Percentiles rank a stretch among this genome's conserved stretches.
phyloP scores from a whole-genome alignment of 148 eudicot genomes.

The Vaccinium darrowii region DNA sequence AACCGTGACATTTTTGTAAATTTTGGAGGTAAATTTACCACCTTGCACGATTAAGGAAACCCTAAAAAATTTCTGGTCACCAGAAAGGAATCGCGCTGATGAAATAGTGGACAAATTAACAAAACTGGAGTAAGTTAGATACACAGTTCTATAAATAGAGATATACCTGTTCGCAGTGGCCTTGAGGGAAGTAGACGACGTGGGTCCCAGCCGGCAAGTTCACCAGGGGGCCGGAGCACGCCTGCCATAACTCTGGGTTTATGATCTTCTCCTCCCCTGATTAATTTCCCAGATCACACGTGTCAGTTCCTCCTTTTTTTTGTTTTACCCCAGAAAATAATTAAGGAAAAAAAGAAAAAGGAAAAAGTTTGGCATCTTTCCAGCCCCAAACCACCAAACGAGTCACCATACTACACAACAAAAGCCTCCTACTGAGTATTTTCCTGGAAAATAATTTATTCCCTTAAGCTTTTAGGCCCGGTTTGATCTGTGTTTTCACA shows the following conservation, averaged over 20 bases:
- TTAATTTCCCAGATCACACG: neutral
- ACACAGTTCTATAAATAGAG: neutral
- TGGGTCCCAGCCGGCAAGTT: conserved; percentile 94
- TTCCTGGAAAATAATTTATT: neutral
- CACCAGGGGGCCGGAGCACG: conserved; percentile 95
- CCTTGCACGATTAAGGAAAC: conserved; percentile 2
- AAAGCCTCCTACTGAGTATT: neutral
- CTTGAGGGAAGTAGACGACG: conserved; percentile 96
- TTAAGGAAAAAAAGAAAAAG: neutral
- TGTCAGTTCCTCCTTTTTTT: conserved; percentile 17
- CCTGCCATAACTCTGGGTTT: conserved; percentile 92
- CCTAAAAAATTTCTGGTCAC: neutral
- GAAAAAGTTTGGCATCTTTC: neutral
- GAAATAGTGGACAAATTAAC: neutral
- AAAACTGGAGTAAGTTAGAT: conserved; percentile 13
- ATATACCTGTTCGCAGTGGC: conserved; percentile 87
- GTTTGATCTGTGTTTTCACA: no score
- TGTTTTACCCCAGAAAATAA: conserved; percentile 5
- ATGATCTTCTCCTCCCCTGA: conserved; percentile 78
- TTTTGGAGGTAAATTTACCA: no score
- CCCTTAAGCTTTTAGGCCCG: neutral
- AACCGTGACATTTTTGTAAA: neutral
- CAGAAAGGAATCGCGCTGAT: neutral
- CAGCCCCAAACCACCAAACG: neutral
- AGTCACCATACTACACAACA: neutral